Evolutionary conservation across 2,329 filamentous ascomycete species (phyloP).

Genomic region (Aquanectria penicillioides): DNA sequence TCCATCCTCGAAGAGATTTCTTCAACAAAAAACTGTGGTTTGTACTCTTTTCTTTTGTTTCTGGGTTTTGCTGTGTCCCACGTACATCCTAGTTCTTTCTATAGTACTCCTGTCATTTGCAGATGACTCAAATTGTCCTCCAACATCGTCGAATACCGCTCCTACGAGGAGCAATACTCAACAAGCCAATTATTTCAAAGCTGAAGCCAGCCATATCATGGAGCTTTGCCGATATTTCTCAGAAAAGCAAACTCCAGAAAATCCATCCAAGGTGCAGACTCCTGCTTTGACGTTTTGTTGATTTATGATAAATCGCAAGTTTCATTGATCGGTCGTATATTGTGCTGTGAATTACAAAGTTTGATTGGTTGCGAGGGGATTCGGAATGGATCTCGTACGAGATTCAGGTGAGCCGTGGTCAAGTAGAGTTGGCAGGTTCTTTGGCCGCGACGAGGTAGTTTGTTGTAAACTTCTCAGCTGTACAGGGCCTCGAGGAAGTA

Average conservation of each 20-base stretch:
- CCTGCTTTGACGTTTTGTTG: constrained; percentile 5
- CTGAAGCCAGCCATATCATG: not conserved
- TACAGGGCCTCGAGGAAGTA: constrained; percentile 86
- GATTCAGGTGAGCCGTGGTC: constrained; percentile 19
- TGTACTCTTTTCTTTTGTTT: constrained; percentile 4
- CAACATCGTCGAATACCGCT: no score
- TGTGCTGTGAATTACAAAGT: constrained; percentile 6
- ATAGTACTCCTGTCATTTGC: no score
- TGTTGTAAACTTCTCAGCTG: constrained; percentile 46
- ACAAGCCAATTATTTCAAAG: not conserved
- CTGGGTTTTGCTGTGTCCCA: not conserved
- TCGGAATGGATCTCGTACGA: not conserved
- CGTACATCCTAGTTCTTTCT: no score
- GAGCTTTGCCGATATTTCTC: not conserved
- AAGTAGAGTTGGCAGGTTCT: constrained; percentile 20
- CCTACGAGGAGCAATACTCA: no score
- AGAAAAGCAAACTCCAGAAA: not conserved
- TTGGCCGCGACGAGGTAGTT: constrained; percentile 8
- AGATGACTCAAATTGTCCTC: not conserved
- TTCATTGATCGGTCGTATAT: constrained; percentile 9
- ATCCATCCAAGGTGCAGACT: not conserved
- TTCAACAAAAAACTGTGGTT: not conserved
- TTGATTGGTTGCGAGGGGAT: not conserved
- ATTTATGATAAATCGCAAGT: constrained; percentile 1
- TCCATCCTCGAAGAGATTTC: not conserved